phyloP scores from a whole-genome alignment of 1,284 basidiomycete species.

The Psilocybe mexicana region DNA sequence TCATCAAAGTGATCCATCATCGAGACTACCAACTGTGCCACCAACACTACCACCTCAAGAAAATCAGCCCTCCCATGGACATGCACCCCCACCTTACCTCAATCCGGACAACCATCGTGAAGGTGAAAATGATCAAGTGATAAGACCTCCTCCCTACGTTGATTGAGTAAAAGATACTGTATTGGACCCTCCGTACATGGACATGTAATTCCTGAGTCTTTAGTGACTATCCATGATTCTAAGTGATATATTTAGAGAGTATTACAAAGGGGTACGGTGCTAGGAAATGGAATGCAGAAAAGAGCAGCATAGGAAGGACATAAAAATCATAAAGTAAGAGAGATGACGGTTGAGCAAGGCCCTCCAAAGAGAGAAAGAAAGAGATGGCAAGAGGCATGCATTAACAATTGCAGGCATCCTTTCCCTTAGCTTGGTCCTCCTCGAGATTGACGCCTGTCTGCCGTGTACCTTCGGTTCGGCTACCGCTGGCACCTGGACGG shows the following conservation, averaged over 20 bases:
- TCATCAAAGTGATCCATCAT: conserved; percentile 27
- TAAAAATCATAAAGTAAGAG: conserved; percentile 26
- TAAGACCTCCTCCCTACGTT: conserved; percentile 57
- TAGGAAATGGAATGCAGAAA: conserved; percentile 22
- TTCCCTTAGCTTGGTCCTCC: conserved; percentile 65
- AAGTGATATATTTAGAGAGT: conserved; percentile 32
- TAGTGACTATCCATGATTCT: conserved; percentile 21
- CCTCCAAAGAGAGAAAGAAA: conserved; percentile 19
- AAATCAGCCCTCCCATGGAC: conserved; percentile 38
- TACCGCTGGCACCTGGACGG: conserved; percentile 59
- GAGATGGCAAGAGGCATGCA: conserved; percentile 10
- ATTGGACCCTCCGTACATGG: background rate
- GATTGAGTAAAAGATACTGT: conserved; percentile 34
- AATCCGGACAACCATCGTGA: conserved; percentile 46
- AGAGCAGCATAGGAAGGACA: conserved; percentile 25
- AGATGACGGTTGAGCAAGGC: conserved; percentile 20
- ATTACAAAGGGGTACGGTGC: conserved; percentile 32
- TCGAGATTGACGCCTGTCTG: conserved; percentile 74
- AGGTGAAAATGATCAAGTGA: conserved; percentile 42
- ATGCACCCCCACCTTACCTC: conserved; percentile 65
- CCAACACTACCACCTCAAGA: conserved; percentile 32
- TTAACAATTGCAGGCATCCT: conserved; percentile 82
- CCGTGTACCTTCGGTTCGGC: conserved; percentile 50
- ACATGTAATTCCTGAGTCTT: background rate
- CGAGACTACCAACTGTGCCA: conserved; percentile 27